Evolutionary conservation across 257 asterid species (phyloP), one percentile per base, ranked within the genome.

Genomic region (Cordia subcordata): DNA sequence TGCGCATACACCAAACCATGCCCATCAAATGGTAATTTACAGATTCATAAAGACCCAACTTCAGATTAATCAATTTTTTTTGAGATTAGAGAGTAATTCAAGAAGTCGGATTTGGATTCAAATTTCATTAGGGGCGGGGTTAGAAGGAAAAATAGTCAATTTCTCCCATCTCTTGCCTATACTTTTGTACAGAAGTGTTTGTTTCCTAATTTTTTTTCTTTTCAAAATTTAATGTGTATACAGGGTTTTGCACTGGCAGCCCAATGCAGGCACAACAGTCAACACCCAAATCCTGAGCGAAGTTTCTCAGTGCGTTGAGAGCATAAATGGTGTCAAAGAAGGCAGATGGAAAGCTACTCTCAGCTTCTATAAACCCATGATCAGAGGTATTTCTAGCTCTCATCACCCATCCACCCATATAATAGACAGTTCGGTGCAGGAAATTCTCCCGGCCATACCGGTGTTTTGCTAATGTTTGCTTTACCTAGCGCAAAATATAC

Each of bases 211-310:
- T 11, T 18, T 42, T 33, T 18, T 13, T 11, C n/a, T 42, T 33
- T n/a, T 42, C 10, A 2, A 14, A 3, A 4, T 18, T 57, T 50
- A 47, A 15, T 53, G 17, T 62, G n/a, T 49, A 2, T 67, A 57
- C 68, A 90, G 97, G 96, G 84, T 93, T 75, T 79, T 89, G 49
- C 88, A 93, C 70, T 93, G 97, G 99, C 99, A 89, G 62, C 96
- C 96, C 9, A 93, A 93, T 61, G 87, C 86, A 5, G 99, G 99
- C 13, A 69, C 96, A 40, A 82, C 95, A 11, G 95, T 93, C 11
- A 89, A 79, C 85, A 78, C 70, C 69, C 97, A 89, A 74, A 89
- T 93, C 75, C 86, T 88, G 21, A 64, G 89, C 3, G 97, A 88
- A 73, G 94, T 92, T 11, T 84, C 89, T 57, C 96, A 88, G 77